Percentiles rank a stretch among this genome's conserved stretches.
Conservation (phyloP, 148 eudicot genomes). For the Amaranthus hypochondriacus region DNA sequence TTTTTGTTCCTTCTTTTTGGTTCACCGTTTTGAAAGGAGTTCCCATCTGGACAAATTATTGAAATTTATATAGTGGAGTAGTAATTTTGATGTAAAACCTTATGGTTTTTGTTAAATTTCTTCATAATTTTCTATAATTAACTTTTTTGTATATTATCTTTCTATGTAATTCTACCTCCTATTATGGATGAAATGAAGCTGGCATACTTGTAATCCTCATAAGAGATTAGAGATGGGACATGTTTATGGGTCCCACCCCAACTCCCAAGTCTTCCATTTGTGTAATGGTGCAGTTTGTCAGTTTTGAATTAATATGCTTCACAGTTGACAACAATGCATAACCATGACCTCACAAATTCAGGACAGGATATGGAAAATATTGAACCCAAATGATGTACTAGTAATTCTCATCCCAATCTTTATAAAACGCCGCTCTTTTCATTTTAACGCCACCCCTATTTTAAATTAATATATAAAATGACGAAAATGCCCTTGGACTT, state of each 20-base stretch:
- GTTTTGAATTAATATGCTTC: slow-evolving; percentile 1
- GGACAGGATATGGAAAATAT: slow-evolving; percentile 5
- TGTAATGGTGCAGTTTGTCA: slow-evolving; percentile 8
- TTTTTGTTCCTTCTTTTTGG: slow-evolving; percentile 21
- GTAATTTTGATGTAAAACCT: slow-evolving; percentile 9
- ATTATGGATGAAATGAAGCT: not conserved
- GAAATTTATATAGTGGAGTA: slow-evolving; percentile 14
- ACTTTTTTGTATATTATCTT: not conserved
- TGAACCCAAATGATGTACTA: not conserved
- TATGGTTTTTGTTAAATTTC: not conserved
- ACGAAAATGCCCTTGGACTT: too few species aligned
- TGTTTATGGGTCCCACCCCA: not conserved
- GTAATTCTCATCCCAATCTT: too few species aligned
- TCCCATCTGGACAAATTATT: slow-evolving; percentile 29
- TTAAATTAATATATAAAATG: too few species aligned
- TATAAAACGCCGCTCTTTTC: too few species aligned
- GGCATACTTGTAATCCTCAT: not conserved
- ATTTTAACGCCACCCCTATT: too few species aligned
- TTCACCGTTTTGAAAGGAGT: slow-evolving; percentile 39
- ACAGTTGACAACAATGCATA: slow-evolving; percentile 4
- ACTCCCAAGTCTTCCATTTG: not conserved
- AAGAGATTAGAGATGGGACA: not conserved
- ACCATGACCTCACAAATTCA: slow-evolving; percentile 1
- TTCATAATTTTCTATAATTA: not conserved
- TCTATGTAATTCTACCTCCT: not conserved